Percentiles rank a stretch among this genome's conserved stretches.
Evolutionary conservation across 108 stramenopile species (phyloP).

Genomic region (Aureococcus anophagefferens): DNA sequence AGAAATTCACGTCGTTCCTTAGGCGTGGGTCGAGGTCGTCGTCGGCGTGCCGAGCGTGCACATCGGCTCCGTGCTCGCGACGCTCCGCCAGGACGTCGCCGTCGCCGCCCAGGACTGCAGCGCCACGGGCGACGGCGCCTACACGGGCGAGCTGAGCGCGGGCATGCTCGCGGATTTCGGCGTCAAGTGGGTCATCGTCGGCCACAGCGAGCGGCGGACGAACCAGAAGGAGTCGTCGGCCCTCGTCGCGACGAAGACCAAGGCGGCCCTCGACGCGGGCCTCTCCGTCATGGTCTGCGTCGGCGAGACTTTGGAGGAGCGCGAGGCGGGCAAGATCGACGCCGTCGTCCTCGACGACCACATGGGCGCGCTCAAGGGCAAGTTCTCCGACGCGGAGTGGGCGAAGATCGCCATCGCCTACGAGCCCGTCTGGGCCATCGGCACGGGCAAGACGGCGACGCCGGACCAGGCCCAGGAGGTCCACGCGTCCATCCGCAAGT

Average conservation of each 20-base stretch:
- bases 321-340: slow-evolving; percentile 70
- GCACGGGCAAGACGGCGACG: slow-evolving; percentile 89
- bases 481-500: slow-evolving; percentile 76
- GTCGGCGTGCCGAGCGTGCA: slow-evolving; percentile 66
- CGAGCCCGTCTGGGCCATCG: slow-evolving; percentile 98
- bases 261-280: slow-evolving; percentile 86
- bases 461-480: slow-evolving; percentile 88
- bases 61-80: slow-evolving; percentile 45
- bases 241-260: slow-evolving; percentile 84
- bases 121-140: slow-evolving; percentile 64
- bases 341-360: slow-evolving; percentile 39
- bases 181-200: slow-evolving; percentile 89
- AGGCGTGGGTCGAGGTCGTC: slow-evolving; percentile 55
- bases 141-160: slow-evolving; percentile 89
- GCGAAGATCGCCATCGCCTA: slow-evolving; percentile 53
- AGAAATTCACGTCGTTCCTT: too few relatives aligned
- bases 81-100: slow-evolving; percentile 62
- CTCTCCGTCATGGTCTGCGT: slow-evolving; percentile 94
- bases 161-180: slow-evolving; percentile 81
- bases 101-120: slow-evolving; percentile 76
- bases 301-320: slow-evolving; percentile 96
- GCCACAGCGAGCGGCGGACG: slow-evolving; percentile 89
- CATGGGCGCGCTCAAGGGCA: slow-evolving; percentile 10
- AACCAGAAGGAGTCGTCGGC: slow-evolving; percentile 66
- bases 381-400: slow-evolving; percentile 58